Conservation (phyloP, 306 rosid genomes). For the Albizia julibrissin region DNA sequence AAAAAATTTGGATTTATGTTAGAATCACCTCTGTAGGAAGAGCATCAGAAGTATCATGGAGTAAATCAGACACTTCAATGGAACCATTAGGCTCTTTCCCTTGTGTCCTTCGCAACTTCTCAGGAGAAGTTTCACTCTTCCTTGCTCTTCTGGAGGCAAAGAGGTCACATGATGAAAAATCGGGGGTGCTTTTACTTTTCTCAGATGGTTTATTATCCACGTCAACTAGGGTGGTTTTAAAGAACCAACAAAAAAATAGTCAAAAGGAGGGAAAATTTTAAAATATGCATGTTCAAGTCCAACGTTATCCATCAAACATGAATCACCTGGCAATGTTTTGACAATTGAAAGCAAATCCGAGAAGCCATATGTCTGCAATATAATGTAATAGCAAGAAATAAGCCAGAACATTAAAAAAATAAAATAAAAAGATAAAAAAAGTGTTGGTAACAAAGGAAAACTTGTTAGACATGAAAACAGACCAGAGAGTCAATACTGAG, state of each 20-base stretch:
- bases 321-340: constrained; percentile 85
- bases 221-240: constrained; percentile 57
- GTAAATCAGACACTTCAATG: constrained; percentile 43
- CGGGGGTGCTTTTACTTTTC: constrained; percentile 55
- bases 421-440: background rate
- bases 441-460: constrained; percentile 23
- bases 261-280: constrained; percentile 27
- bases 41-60: constrained; percentile 52
- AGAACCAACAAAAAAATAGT: constrained; percentile 34
- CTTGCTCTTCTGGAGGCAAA: constrained; percentile 39
- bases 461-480: constrained; percentile 33
- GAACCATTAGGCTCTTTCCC: constrained; percentile 34
- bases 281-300: constrained; percentile 29
- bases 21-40: constrained; percentile 68
- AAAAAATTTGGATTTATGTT: background rate
- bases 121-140: constrained; percentile 33
- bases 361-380: constrained; percentile 86
- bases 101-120: constrained; percentile 31
- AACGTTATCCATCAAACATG: constrained; percentile 38
- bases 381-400: constrained; percentile 26
- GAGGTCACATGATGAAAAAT: constrained; percentile 40
- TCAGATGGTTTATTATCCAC: constrained; percentile 59
- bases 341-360: constrained; percentile 82
- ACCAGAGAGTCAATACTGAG: constrained; percentile 99
- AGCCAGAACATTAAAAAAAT: constrained; percentile 14